These are phyloP conservation scores for Anisodus tanguticus DNA, from an alignment of 257 asterid genomes.

Conservation along the genomic window DNA sequence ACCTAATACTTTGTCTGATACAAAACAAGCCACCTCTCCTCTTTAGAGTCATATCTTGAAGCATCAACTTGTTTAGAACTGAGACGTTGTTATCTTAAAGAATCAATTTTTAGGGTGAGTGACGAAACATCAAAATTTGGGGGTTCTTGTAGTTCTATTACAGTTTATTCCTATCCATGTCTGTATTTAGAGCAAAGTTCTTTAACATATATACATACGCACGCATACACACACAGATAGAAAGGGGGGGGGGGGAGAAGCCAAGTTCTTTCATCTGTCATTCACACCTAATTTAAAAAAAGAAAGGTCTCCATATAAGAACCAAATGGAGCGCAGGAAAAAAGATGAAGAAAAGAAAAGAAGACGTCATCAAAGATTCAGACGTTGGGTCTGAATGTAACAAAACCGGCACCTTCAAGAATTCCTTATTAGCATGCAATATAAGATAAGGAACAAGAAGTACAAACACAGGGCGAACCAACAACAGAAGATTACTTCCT, in stretches of 20 bases:
- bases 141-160: background rate
- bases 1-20: background rate
- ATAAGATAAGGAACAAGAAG: background rate
- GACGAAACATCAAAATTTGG: background rate
- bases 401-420: slow-evolving; percentile 12
- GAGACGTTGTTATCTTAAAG: background rate
- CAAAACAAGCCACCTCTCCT: background rate
- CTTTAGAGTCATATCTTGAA: background rate
- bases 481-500: background rate
- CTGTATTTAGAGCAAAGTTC: background rate
- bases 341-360: background rate
- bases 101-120: background rate
- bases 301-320: background rate
- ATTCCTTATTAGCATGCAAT: background rate
- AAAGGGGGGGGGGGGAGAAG: background rate
- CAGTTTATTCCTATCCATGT: background rate
- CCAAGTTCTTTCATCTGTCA: background rate
- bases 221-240: background rate
- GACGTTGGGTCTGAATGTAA: background rate
- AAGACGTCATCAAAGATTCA: background rate
- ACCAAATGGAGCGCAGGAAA: background rate
- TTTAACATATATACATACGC: background rate
- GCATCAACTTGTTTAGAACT: background rate
- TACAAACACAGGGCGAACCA: background rate
- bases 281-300: background rate